These are phyloP conservation scores for Cladophialophora yegresii DNA, from an alignment of 2,329 filamentous ascomycete genomes.

Conservation along the genomic window DNA sequence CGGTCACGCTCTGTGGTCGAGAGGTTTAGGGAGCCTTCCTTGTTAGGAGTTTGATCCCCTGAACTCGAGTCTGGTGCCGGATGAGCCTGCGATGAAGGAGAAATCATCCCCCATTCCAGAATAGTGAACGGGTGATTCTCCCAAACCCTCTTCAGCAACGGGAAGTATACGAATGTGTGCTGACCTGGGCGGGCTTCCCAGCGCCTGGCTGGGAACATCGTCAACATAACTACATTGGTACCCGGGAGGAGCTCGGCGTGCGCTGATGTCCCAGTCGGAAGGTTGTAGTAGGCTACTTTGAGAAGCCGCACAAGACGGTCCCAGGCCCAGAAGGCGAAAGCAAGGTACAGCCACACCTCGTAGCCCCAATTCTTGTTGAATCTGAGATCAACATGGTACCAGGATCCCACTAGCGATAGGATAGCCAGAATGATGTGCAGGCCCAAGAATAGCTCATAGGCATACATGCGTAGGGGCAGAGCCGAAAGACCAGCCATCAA, in stretches of 20 bases:
- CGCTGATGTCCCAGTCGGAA: slow-evolving; percentile 42
- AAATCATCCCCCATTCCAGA: slow-evolving; percentile 18
- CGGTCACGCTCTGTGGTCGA: background rate
- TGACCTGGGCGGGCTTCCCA: slow-evolving; percentile 37
- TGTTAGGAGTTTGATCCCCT: background rate
- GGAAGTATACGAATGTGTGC: slow-evolving; percentile 28
- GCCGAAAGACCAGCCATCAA: slow-evolving; percentile 39
- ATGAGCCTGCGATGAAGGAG: background rate
- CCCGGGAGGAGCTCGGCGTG: slow-evolving; percentile 43
- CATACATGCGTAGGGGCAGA: slow-evolving; percentile 37
- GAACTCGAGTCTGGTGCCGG: background rate
- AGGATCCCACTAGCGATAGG: slow-evolving; percentile 40
- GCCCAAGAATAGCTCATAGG: slow-evolving; percentile 44
- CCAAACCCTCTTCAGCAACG: slow-evolving; percentile 19
- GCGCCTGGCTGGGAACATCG: slow-evolving; percentile 24
- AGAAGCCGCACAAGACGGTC: slow-evolving; percentile 50
- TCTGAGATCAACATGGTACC: slow-evolving; percentile 42
- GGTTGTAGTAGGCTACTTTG: slow-evolving; percentile 45
- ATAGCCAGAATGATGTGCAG: slow-evolving; percentile 41
- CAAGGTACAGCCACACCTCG: slow-evolving; percentile 52
- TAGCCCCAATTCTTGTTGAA: slow-evolving; percentile 48
- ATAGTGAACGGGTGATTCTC: slow-evolving; percentile 30
- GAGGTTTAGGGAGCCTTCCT: background rate
- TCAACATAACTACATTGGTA: slow-evolving; percentile 38
- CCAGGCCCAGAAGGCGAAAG: slow-evolving; percentile 50